A percentile compares a stretch with the other conserved stretches of the same genome.
These are phyloP conservation scores for Berberis thunbergii DNA, from an alignment of 164 flowering plant species.

Conservation along the genomic window DNA sequence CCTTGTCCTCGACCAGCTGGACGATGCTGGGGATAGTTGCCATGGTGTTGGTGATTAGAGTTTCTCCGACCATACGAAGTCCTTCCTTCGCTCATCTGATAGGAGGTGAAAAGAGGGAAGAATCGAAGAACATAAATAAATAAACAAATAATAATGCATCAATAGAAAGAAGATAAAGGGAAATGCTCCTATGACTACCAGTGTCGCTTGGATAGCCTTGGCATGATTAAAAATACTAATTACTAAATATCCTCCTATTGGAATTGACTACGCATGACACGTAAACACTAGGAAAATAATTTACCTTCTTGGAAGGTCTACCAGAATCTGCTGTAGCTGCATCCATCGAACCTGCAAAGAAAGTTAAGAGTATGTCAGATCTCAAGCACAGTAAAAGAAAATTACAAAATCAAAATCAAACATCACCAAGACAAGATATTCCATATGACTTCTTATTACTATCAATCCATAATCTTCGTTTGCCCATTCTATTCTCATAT, in stretches of 20 bases:
- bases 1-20: slow-evolving; percentile 19
- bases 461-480: too few species aligned
- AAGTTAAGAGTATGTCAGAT: neutral
- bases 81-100: slow-evolving; percentile 37
- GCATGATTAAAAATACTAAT: too few species aligned
- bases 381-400: neutral
- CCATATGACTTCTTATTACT: too few species aligned
- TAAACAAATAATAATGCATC: neutral
- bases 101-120: neutral
- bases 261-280: neutral
- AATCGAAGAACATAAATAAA: neutral
- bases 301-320: slow-evolving; percentile 65
- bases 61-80: slow-evolving; percentile 19
- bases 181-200: neutral
- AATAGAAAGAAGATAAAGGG: neutral
- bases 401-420: neutral
- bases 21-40: slow-evolving; percentile 14
- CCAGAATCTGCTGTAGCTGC: slow-evolving; percentile 25
- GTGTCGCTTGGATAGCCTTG: neutral
- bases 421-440: too few species aligned
- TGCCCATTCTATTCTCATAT: too few species aligned
- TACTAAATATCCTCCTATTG: too few species aligned
- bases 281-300: neutral
- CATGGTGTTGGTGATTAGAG: slow-evolving; percentile 17
- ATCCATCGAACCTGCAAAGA: slow-evolving; percentile 14